Base-by-base conservation (phyloP, 176 grass and related monocot species). In the Triticum turgidum region DNA sequence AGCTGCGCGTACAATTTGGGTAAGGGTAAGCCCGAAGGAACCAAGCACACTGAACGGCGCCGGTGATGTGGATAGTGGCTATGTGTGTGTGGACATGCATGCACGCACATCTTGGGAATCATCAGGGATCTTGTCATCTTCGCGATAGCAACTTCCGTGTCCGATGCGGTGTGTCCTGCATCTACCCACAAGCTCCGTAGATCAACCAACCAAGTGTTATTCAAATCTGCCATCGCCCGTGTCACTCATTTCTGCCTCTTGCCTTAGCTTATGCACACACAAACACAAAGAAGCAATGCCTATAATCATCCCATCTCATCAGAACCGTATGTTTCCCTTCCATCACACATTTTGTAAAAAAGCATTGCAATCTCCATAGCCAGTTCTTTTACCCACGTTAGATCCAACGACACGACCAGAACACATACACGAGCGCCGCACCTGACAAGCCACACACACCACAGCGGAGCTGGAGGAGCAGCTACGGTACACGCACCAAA, bases 21-120 rank as follows among this genome's bases (percentile, higher is more conserved):
- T 85, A 22, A 74, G 58, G 13, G 81, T 85, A 17, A 66, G 30
- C 18, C 54, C 0, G 69, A 89, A 89, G 33, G 59, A 59, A 73
- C 29, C 39, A 68, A 7, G 5, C 24, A 9, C 22, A 44, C 0
- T 11, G 11, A 0, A 5, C 33, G 4, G 51, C 15, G 6, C 15
- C 27, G 4, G 11, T 3, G 39, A 14, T 65, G 78, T 44, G 38
- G 38, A 59, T 21, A 9, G 49, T 45, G 18, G n/a, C 17, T 77
- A 45, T 30, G 7, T 15, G 67, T 77, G 59, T 30, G 7, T 15
- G 67, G 67, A 21, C 3, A 9, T 59, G 56, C 3, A 9, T 59
- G 56, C 17, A 5, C 41, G 12, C 62, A 69, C 45, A 32, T 82
- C 25, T 30, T 13, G 6, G 42, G 18, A 34, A 59, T 41, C 64